These are phyloP conservation scores for Dactylonectria macrodidyma DNA, from an alignment of 2,329 filamentous ascomycete species.

Conservation along the genomic window DNA sequence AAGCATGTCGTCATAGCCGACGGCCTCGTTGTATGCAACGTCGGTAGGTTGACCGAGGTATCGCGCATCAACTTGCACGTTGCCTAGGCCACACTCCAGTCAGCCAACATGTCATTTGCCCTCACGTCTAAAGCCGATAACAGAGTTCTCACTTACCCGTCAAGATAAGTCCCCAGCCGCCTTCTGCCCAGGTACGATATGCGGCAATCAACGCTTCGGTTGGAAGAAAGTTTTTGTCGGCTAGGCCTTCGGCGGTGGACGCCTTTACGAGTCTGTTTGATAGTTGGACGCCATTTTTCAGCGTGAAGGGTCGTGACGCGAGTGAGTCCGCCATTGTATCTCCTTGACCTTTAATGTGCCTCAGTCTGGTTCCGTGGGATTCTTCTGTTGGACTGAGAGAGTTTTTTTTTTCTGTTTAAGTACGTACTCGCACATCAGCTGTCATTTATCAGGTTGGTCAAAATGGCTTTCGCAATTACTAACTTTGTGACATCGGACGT, in stretches of 20 bases:
- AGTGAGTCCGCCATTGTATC: not conserved
- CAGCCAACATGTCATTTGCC: not conserved
- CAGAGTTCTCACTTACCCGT: not conserved
- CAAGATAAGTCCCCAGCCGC: constrained; percentile 12
- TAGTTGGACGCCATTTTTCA: constrained; percentile 4
- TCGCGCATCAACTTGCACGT: constrained; percentile 3
- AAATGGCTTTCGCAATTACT: no score
- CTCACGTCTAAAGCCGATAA: not conserved
- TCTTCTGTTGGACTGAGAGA: no score
- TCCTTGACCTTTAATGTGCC: no score
- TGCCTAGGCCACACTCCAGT: constrained; percentile 1
- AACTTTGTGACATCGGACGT: no score
- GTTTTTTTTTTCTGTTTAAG: no score
- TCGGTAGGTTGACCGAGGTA: constrained; percentile 6
- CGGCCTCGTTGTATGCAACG: constrained; percentile 1
- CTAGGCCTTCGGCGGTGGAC: not conserved
- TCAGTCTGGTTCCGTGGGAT: no score
- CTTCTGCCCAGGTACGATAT: constrained; percentile 7
- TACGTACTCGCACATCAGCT: no score
- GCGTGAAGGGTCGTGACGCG: constrained; percentile 1
- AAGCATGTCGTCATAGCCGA: not conserved
- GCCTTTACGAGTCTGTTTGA: constrained; percentile 8
- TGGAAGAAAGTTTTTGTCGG: constrained; percentile 2
- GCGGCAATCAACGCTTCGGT: not conserved
- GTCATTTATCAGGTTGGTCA: no score